Evolutionary conservation across 306 rosid genomes (phyloP).

Genomic region (Luffa aegyptiaca): DNA sequence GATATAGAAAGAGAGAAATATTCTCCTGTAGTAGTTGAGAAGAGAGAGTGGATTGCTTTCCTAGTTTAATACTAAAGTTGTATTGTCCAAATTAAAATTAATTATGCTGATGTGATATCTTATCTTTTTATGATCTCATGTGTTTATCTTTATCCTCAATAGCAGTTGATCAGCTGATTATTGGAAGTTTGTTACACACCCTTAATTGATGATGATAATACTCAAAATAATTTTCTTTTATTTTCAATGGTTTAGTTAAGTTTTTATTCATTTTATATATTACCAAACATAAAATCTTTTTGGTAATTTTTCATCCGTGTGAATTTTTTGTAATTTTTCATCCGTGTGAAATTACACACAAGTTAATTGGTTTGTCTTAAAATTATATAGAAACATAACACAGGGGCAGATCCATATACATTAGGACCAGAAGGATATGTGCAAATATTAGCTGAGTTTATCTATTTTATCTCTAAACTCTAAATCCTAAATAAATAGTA

Average conservation of each 20-base stretch:
- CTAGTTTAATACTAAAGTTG: background rate
- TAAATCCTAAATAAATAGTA: too few relatives aligned
- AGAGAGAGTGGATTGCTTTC: background rate
- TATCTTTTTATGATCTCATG: background rate
- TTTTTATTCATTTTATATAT: background rate
- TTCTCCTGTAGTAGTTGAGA: background rate
- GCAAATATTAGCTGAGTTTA: too few relatives aligned
- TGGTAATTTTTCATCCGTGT: too few relatives aligned
- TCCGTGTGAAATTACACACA: too few relatives aligned
- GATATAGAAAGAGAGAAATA: background rate
- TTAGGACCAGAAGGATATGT: too few relatives aligned
- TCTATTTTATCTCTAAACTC: too few relatives aligned
- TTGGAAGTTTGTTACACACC: background rate
- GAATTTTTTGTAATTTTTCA: too few relatives aligned
- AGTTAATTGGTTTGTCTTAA: too few relatives aligned
- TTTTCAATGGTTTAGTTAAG: background rate
- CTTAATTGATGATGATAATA: background rate
- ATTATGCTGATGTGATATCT: background rate
- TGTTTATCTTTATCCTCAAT: background rate
- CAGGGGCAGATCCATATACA: too few relatives aligned
- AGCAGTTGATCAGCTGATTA: background rate
- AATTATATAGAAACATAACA: too few relatives aligned
- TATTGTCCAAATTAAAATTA: background rate
- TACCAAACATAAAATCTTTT: background rate
- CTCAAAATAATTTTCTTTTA: background rate